Evolutionary conservation across 1,139 yeast genomes (phyloP), one percentile per base, ranked within the genome.

Genomic region (Scheffersomyces parashehatae): DNA sequence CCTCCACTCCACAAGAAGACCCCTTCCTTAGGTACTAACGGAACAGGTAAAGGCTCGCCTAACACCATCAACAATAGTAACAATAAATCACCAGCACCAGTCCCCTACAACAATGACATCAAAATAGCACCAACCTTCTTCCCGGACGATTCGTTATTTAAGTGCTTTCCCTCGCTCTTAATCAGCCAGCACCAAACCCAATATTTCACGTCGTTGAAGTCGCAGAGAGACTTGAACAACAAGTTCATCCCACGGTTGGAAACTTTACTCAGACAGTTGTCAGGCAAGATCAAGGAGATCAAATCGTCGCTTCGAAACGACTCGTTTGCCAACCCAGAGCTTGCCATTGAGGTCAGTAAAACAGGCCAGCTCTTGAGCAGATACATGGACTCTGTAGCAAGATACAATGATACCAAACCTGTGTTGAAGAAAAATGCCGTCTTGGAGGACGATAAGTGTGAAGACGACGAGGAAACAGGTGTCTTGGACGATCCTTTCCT

Each of bases 91-190:
- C 26, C 26, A 20, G 20, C 33, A 8, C 24, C 24, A 2, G 24
- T 28, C 13, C 46, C 38, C 28, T 35, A 30, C 24, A 47, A 45
- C 35, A 54, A 58, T 34, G 75, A 73, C 28, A 65, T 73, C 38
- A 56, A 55, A 42, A 65, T 73, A 39, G 77, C 78, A 11, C 75
- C 79, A 11, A 65, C 75, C 5, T 76, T 78, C 37, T 82, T 79
- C 50, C 62, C 64, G 1, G 62, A 62, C 2, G 58, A 67, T 46
- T 65, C 75, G 1, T 46, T 69, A 35, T 67, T 67, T 53, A 64
- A 61, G 38, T 65, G 63, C 40, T 53, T 70, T 35, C 68, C 76
- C 8, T 64, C 73, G 2, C 47, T 69, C 13, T 58, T 73, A 29
- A 56, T 72, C 15, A 67, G 65, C 44, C 70, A 74, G 42, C 79